A percentile compares a stretch with the other conserved stretches of the same genome.
These are phyloP conservation scores for Luffa acutangula DNA, from an alignment of 306 rosid genomes.

Conservation along the genomic window DNA sequence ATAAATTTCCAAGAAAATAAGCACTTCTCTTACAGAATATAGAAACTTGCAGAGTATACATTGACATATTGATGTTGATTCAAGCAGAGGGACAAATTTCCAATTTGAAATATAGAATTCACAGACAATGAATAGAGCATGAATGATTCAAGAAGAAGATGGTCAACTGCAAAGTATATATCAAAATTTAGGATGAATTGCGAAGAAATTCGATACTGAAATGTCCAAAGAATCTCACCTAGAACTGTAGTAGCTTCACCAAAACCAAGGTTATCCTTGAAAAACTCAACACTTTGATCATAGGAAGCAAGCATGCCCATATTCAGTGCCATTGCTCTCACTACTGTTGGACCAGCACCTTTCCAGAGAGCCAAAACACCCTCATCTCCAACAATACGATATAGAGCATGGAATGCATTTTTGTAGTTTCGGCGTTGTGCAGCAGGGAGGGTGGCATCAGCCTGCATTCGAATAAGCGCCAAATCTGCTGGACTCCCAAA, in stretches of 20 bases:
- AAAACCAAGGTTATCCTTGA: constrained; percentile 73
- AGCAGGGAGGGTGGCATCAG: constrained; percentile 82
- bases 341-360: constrained; percentile 98
- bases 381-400: constrained; percentile 72
- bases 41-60: background rate
- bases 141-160: background rate
- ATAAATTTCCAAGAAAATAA: background rate
- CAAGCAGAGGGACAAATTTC: background rate
- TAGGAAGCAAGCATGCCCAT: constrained; percentile 99
- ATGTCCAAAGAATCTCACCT: constrained; percentile 28
- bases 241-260: constrained; percentile 75
- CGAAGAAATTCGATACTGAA: background rate
- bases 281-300: constrained; percentile 89
- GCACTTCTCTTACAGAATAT: background rate
- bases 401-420: constrained; percentile 92
- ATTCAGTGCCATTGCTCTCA: constrained; percentile 98
- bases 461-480: constrained; percentile 98
- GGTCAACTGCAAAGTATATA: background rate
- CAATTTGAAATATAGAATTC: background rate
- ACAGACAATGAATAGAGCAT: background rate
- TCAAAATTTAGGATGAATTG: background rate
- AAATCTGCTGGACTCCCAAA: constrained; percentile 96
- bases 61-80: background rate
- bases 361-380: constrained; percentile 96
- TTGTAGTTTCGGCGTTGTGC: constrained; percentile 90